Evolutionary conservation across 495 filamentous ascomycete genomes (phyloP).

Genomic region (Trichocladium antarcticum): DNA sequence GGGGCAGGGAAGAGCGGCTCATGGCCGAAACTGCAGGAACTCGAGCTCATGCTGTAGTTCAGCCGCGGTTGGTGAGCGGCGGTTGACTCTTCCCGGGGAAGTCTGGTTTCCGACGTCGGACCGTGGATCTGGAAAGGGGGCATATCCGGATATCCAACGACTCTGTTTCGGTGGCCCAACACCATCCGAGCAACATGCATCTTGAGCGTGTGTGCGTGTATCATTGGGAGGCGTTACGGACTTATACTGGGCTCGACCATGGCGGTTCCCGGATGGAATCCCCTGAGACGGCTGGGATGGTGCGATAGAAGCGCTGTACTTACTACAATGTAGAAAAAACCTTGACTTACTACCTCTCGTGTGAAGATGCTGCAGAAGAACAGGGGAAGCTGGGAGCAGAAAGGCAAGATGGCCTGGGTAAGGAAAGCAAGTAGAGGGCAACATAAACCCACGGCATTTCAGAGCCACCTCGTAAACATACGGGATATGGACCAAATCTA

Average conservation of each 20-base stretch:
- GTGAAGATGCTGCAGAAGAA: too few relatives aligned
- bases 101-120: not conserved
- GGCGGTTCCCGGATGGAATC: not conserved
- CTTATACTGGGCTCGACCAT: not conserved
- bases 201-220: not conserved
- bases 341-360: not conserved
- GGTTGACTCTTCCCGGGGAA: not conserved
- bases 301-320: conserved; percentile 12
- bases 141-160: not conserved
- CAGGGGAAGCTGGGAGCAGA: too few relatives aligned
- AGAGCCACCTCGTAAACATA: too few relatives aligned
- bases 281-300: not conserved
- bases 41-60: conserved; percentile 19
- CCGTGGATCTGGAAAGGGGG: not conserved
- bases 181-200: conserved; percentile 4
- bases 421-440: too few relatives aligned
- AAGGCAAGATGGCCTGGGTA: too few relatives aligned
- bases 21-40: not conserved
- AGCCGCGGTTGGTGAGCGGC: conserved; percentile 6
- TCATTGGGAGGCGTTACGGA: conserved; percentile 3
- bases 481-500: too few relatives aligned
- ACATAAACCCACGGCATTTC: too few relatives aligned
- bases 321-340: conserved; percentile 11
- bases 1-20: not conserved
- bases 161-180: not conserved